These are phyloP conservation scores for Persicaria maculosa DNA, from an alignment of 148 eudicot species.

Conservation along the genomic window DNA sequence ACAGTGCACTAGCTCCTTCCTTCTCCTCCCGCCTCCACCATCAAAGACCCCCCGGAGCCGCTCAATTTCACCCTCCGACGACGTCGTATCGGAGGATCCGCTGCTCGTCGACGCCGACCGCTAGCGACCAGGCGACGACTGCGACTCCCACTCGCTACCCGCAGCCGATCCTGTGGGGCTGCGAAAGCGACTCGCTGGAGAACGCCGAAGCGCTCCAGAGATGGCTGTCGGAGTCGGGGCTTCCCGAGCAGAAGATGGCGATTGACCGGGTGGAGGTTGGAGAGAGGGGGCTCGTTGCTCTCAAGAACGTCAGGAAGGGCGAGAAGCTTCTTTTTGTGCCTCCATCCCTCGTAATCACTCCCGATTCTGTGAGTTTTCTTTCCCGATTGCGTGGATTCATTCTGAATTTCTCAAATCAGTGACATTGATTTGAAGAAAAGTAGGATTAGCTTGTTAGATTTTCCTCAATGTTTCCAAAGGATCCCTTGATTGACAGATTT, in stretches of 20 bases:
- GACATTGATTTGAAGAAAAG: background rate
- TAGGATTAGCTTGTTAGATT: background rate
- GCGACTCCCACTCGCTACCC: background rate
- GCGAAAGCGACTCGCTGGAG: slow-evolving; percentile 71
- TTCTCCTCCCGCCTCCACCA: slow-evolving; percentile 16
- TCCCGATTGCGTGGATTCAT: background rate
- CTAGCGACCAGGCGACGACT: slow-evolving; percentile 15
- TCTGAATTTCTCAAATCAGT: background rate
- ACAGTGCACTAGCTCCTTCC: slow-evolving; percentile 30
- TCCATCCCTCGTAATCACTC: slow-evolving; percentile 65
- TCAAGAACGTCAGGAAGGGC: slow-evolving; percentile 68
- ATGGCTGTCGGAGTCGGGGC: slow-evolving; percentile 62
- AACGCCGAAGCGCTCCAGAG: slow-evolving; percentile 63
- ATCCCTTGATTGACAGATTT: too few relatives aligned
- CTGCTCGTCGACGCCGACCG: slow-evolving; percentile 11
- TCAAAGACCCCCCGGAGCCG: background rate
- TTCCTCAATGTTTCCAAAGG: too few relatives aligned
- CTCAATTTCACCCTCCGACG: background rate
- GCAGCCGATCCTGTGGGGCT: slow-evolving; percentile 63
- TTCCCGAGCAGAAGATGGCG: slow-evolving; percentile 80
- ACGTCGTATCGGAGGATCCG: slow-evolving; percentile 10
- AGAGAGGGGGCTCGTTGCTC: slow-evolving; percentile 90
- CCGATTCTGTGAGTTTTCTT: slow-evolving; percentile 55
- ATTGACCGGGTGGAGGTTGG: slow-evolving; percentile 77
- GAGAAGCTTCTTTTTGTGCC: slow-evolving; percentile 90